Evolutionary conservation across 2,329 filamentous ascomycete species (phyloP).

Genomic region (Aspergillus oerlinghausenensis): DNA sequence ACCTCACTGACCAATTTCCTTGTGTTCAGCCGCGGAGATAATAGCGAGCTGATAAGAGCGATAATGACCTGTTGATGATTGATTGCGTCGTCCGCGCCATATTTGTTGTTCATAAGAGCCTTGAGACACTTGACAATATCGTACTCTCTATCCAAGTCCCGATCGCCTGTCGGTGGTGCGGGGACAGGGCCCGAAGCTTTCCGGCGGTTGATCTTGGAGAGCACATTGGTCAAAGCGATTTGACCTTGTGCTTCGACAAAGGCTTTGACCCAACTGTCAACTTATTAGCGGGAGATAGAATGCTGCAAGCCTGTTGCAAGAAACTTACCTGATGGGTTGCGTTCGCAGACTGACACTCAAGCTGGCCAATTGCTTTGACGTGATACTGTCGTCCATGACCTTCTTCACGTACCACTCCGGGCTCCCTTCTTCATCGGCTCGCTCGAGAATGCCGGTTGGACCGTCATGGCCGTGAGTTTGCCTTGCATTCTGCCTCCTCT

Average conservation of each 20-base stretch:
- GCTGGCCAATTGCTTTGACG: conserved; percentile 85
- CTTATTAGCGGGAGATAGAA: conserved; percentile 3
- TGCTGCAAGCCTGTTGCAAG: neutral
- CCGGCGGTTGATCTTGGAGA: conserved; percentile 88
- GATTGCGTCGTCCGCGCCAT: conserved; percentile 92
- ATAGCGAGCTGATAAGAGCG: conserved; percentile 78
- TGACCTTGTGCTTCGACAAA: conserved; percentile 98
- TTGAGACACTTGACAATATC: conserved; percentile 98
- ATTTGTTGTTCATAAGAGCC: conserved; percentile 98
- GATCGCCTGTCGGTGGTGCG: conserved; percentile 60
- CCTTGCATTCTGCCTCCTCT: conserved; percentile 70
- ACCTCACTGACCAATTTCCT: conserved; percentile 95
- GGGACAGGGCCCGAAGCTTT: conserved; percentile 68
- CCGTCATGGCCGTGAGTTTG: conserved; percentile 62
- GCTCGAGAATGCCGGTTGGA: conserved; percentile 63
- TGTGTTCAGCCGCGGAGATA: conserved; percentile 83
- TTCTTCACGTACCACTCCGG: conserved; percentile 98
- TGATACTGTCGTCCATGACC: conserved; percentile 92
- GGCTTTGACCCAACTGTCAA: conserved; percentile 74
- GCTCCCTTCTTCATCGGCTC: conserved; percentile 89
- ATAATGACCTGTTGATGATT: conserved; percentile 85
- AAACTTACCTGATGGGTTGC: conserved; percentile 70
- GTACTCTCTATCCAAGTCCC: conserved; percentile 85
- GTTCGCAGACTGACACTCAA: conserved; percentile 91
- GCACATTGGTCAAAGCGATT: conserved; percentile 87